Percentiles rank a stretch among this genome's conserved stretches.
Evolutionary conservation across 2,329 filamentous ascomycete species (phyloP).

Genomic region (Phaeosphaeria sp.): DNA sequence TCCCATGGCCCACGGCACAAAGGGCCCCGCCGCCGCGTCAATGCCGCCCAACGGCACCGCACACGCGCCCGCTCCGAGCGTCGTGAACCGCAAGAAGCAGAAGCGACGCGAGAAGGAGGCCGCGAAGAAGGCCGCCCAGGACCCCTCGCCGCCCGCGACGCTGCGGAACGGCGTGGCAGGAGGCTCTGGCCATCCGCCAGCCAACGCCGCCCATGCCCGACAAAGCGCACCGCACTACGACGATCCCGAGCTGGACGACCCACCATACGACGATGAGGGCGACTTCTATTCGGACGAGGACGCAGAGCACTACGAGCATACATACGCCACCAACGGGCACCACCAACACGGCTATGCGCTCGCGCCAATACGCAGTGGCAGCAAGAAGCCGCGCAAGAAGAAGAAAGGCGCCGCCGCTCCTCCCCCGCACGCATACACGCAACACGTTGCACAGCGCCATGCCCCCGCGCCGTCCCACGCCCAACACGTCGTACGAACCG

Average conservation of each 20-base stretch:
- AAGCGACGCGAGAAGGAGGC: slow-evolving; percentile 87
- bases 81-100: slow-evolving; percentile 91
- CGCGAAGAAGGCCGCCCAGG: slow-evolving; percentile 62
- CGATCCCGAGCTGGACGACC: slow-evolving; percentile 54
- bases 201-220: slow-evolving; percentile 17
- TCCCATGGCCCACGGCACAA: slow-evolving; percentile 47
- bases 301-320: slow-evolving; percentile 37
- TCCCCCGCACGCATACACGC: slow-evolving; percentile 38
- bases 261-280: slow-evolving; percentile 36
- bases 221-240: slow-evolving; percentile 51
- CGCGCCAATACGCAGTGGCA: slow-evolving; percentile 24
- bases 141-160: slow-evolving; percentile 31
- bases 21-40: slow-evolving; percentile 37
- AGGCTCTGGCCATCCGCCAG: slow-evolving; percentile 13
- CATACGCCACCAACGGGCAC: slow-evolving; percentile 42
- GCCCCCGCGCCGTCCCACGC: slow-evolving; percentile 54
- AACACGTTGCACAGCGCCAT: slow-evolving; percentile 38
- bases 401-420: slow-evolving; percentile 59
- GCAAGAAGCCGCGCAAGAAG: slow-evolving; percentile 72
- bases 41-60: slow-evolving; percentile 50
- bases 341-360: slow-evolving; percentile 37
- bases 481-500: slow-evolving; percentile 53
- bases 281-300: slow-evolving; percentile 53
- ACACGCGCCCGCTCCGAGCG: slow-evolving; percentile 47
- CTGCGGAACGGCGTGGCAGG: slow-evolving; percentile 37